Conservation (phyloP, 495 filamentous ascomycete species). For the Aspergillus avenaceus region DNA sequence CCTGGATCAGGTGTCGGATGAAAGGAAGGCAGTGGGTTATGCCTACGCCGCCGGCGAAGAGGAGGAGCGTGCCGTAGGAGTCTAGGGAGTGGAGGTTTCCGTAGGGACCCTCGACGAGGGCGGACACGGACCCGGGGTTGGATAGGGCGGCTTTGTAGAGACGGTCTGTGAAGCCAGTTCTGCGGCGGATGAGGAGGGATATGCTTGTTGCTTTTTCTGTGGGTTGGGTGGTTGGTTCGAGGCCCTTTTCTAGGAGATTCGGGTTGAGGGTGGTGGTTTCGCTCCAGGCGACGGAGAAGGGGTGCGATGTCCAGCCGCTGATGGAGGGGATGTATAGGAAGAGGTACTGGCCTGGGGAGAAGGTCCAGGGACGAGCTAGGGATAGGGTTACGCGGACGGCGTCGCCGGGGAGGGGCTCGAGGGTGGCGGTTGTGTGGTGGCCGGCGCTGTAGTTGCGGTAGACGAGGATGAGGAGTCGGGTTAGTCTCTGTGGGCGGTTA, state of each 20-base stretch:
- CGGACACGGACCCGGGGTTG: constrained; percentile 45
- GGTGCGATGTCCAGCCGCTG: constrained; percentile 52
- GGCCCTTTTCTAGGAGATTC: neutral
- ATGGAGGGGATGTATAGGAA: constrained; percentile 68
- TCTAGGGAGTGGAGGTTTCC: constrained; percentile 56
- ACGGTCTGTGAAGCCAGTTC: constrained; percentile 64
- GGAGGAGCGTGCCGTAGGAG: constrained; percentile 72
- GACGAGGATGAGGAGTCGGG: constrained; percentile 50
- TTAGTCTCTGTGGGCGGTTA: constrained; percentile 41
- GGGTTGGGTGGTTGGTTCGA: constrained; percentile 11
- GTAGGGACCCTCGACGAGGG: constrained; percentile 69
- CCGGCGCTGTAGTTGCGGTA: constrained; percentile 42
- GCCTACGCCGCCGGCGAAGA: constrained; percentile 72
- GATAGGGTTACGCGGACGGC: constrained; percentile 48
- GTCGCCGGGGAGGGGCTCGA: constrained; percentile 34
- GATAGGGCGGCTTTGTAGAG: constrained; percentile 55
- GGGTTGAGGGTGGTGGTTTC: neutral
- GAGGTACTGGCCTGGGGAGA: constrained; percentile 64
- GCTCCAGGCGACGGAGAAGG: constrained; percentile 40
- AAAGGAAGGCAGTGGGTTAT: constrained; percentile 73
- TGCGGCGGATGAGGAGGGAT: constrained; percentile 63
- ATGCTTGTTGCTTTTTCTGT: constrained; percentile 45
- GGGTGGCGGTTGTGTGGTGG: constrained; percentile 15
- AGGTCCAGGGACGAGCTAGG: constrained; percentile 64
- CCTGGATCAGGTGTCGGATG: constrained; percentile 60